Evolutionary conservation across 805 yeast genomes (phyloP), one percentile per base, ranked within the genome.

Genomic region (Saccharomyces mikatae): DNA sequence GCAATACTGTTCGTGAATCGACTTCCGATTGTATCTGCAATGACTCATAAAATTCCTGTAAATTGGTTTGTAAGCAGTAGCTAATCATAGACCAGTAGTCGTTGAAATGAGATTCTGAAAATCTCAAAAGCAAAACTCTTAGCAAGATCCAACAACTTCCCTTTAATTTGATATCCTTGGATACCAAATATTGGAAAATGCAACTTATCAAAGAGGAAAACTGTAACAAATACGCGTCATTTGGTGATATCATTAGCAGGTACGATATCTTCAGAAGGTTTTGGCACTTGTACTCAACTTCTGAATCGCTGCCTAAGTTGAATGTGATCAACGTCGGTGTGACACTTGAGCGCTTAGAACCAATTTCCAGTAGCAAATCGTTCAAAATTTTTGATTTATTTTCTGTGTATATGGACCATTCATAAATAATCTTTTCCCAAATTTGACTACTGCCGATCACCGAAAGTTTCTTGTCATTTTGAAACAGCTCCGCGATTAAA

Each of bases 31-130:
- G 68, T 29, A 64, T 58, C 46, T 64, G 66, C 22, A 68, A 31
- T 3, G 60, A 56, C 52, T 69, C 73, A 51, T 58, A 67, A 51
- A 68, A 60, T 24, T 60, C 62, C 48, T 67, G 71, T 22, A 69
- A 51, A 46, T 63, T 62, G 14, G 64, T 67, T 52, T 81, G 83
- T 54, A 92, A 67, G 53, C 81, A 81, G 36, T 86, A 83, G 36
- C 81, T 77, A 11, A 90, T 76, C 36, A 80, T 65, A 1, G 84
- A 77, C 96, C 96, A 90, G 53, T 81, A 73, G 10, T 87, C 81
- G 10, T 79, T 71, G 49, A 91, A 73, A 63, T 87, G 90, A 21
- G 80, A 69, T 47, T 81, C 82, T 26, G 83, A 79, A 56, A 83
- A 85, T 56, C 78, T 80, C 58, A 89, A 64, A 1, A 86, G 67